Conservation (phyloP, 1,139 yeast genomes). For the Eremothecium coryli region DNA sequence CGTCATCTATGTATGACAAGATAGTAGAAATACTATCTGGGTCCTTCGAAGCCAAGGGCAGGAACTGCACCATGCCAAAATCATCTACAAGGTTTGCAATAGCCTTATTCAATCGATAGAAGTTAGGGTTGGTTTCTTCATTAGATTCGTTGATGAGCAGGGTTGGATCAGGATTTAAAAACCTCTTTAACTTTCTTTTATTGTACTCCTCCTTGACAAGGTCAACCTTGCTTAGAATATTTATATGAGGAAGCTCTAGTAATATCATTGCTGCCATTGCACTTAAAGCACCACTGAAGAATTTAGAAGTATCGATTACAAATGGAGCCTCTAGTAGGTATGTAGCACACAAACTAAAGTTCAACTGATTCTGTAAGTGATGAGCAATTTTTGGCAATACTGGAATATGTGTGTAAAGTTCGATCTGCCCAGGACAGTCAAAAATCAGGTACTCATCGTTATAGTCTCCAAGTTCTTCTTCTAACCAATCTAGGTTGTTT, state of each 20-base stretch:
- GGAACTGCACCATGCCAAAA: conserved; percentile 95
- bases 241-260: conserved; percentile 88
- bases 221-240: conserved; percentile 78
- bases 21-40: conserved; percentile 76
- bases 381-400: conserved; percentile 80
- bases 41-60: conserved; percentile 78
- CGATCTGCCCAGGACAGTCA: conserved; percentile 98
- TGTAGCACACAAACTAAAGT: conserved; percentile 84
- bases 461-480: conserved; percentile 86
- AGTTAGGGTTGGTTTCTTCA: conserved; percentile 60
- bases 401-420: conserved; percentile 89
- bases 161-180: conserved; percentile 85
- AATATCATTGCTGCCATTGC: conserved; percentile 99
- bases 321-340: conserved; percentile 91
- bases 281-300: conserved; percentile 87
- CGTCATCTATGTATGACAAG: conserved; percentile 86
- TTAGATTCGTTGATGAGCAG: conserved; percentile 47
- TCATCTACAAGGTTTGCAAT: conserved; percentile 90
- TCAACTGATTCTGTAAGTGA: conserved; percentile 69
- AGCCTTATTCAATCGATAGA: conserved; percentile 61
- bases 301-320: conserved; percentile 79
- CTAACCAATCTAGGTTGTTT: conserved; percentile 91
- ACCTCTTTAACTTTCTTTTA: conserved; percentile 68
- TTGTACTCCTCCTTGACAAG: conserved; percentile 68
- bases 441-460: conserved; percentile 89